phyloP scores from a whole-genome alignment of 768 basidiomycete genomes.

The Epithele typhae region DNA sequence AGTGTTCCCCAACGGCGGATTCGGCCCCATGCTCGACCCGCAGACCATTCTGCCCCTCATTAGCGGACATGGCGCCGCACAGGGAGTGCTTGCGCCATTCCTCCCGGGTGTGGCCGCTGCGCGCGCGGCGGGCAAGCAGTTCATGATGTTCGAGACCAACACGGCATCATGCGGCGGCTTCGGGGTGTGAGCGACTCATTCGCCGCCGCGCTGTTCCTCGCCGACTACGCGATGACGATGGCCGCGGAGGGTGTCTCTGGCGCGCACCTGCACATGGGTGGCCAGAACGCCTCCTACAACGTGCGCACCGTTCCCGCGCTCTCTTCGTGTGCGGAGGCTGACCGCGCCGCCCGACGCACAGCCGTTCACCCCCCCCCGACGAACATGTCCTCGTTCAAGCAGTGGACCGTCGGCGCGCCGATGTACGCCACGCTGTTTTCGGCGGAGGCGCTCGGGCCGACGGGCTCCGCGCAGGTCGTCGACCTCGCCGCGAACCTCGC shows the following conservation, averaged over 20 bases:
- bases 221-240: constrained; percentile 51
- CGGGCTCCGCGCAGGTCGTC: constrained; percentile 59
- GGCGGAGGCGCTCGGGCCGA: constrained; percentile 66
- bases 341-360: constrained; percentile 1
- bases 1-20: constrained; percentile 31
- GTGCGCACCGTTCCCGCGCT: constrained; percentile 33
- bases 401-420: constrained; percentile 72
- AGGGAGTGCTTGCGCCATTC: constrained; percentile 49
- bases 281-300: constrained; percentile 63
- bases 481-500: constrained; percentile 54
- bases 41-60: constrained; percentile 49
- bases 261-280: constrained; percentile 50
- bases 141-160: constrained; percentile 58
- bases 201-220: constrained; percentile 46
- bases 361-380: constrained; percentile 44
- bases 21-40: constrained; percentile 36
- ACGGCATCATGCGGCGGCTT: constrained; percentile 49
- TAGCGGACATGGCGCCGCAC: constrained; percentile 54
- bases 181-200: constrained; percentile 55
- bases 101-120: constrained; percentile 41
- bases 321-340: background rate
- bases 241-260: constrained; percentile 43
- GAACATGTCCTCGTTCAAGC: constrained; percentile 51
- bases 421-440: constrained; percentile 72
- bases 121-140: constrained; percentile 34